A percentile compares a stretch with the other conserved stretches of the same genome.
phyloP scores from a whole-genome alignment of 1,139 yeast genomes.

The Diutina catenulata region DNA sequence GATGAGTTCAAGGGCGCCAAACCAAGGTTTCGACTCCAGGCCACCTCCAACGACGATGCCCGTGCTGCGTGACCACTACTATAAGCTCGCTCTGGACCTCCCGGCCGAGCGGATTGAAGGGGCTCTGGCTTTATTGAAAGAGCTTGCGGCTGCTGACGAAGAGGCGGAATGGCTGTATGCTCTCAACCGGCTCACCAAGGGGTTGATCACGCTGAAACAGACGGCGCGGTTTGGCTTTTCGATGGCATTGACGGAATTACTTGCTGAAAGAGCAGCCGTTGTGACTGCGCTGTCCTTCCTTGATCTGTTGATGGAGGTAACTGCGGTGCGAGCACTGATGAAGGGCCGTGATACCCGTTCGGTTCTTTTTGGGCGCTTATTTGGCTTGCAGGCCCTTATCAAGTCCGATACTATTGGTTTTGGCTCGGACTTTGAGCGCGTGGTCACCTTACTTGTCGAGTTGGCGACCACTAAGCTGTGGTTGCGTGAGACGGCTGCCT shows the following conservation, averaged over 20 bases:
- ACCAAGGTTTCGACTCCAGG: too few species aligned
- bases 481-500: conserved; percentile 76
- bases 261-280: conserved; percentile 20
- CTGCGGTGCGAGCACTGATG: conserved; percentile 38
- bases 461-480: conserved; percentile 62
- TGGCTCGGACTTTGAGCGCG: conserved; percentile 12
- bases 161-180: conserved; percentile 75
- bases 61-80: conserved; percentile 68
- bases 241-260: conserved; percentile 69
- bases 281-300: conserved; percentile 27
- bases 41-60: not conserved
- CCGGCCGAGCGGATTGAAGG: conserved; percentile 63
- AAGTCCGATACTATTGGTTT: conserved; percentile 39
- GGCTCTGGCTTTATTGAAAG: conserved; percentile 55
- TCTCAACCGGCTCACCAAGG: conserved; percentile 62
- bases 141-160: conserved; percentile 33
- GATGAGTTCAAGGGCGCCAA: too few species aligned
- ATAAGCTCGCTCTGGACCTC: conserved; percentile 65
- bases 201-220: conserved; percentile 72
- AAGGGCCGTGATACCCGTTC: conserved; percentile 80
- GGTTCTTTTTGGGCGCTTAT: conserved; percentile 67
- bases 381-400: conserved; percentile 70
- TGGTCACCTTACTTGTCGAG: conserved; percentile 39
- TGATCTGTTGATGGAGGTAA: conserved; percentile 28
- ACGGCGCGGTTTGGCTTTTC: conserved; percentile 84